Conservation (phyloP, 352 stramenopile genomes). For the Pythium guiyangense region DNA sequence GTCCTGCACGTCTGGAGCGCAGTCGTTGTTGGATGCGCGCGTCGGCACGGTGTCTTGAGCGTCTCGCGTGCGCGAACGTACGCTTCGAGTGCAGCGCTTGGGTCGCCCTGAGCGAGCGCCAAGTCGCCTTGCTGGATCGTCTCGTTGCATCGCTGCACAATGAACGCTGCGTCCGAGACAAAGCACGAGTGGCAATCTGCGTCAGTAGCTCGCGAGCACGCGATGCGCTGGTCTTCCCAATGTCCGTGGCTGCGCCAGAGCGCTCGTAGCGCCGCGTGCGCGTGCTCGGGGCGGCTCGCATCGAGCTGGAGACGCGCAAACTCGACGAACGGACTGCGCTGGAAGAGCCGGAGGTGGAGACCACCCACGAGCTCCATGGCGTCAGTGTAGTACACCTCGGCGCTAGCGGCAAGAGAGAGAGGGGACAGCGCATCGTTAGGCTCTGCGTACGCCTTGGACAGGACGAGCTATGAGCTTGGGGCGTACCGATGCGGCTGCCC, state of each 20-base stretch:
- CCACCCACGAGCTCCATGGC: slow-evolving; percentile 70
- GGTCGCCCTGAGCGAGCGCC: slow-evolving; percentile 16
- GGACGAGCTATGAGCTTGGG: neutral
- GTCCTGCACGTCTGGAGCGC: slow-evolving; percentile 5
- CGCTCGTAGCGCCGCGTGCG: slow-evolving; percentile 39
- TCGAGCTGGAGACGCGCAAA: slow-evolving; percentile 63
- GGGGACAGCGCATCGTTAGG: neutral
- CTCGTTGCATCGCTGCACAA: slow-evolving; percentile 45
- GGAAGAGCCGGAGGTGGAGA: slow-evolving; percentile 47
- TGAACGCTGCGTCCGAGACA: slow-evolving; percentile 21
- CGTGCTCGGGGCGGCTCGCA: slow-evolving; percentile 34
- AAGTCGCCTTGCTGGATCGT: slow-evolving; percentile 38
- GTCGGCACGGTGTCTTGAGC: slow-evolving; percentile 3
- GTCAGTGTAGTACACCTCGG: slow-evolving; percentile 40
- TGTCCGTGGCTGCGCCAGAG: slow-evolving; percentile 15
- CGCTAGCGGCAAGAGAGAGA: neutral
- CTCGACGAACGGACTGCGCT: slow-evolving; percentile 51
- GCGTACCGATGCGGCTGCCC: slow-evolving; percentile 49
- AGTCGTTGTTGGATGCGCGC: neutral
- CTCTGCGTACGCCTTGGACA: neutral
- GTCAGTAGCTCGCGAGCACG: neutral
- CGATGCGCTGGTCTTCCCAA: neutral
- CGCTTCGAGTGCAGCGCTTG: slow-evolving; percentile 14
- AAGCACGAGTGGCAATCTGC: slow-evolving; percentile 8
- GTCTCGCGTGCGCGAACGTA: slow-evolving; percentile 9